A percentile compares a stretch with the other conserved stretches of the same genome.
Evolutionary conservation across 2,329 filamentous ascomycete species (phyloP).

Genomic region (Arthroderma sp.): DNA sequence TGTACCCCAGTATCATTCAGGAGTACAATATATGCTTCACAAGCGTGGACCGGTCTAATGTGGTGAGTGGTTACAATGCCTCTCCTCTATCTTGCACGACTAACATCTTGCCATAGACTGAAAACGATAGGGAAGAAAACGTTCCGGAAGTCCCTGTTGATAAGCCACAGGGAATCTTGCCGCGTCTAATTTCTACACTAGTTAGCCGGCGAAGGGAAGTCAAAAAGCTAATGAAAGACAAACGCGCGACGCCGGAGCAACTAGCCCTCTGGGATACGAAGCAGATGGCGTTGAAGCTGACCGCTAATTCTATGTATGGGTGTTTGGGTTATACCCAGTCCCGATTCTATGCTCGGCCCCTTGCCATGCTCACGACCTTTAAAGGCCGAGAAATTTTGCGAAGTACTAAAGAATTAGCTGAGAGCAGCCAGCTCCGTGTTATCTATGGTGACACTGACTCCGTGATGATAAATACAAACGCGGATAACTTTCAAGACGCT

Average conservation of each 20-base stretch:
- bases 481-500: conserved; percentile 81
- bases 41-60: conserved; percentile 66
- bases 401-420: conserved; percentile 89
- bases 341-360: conserved; percentile 86
- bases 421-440: conserved; percentile 79
- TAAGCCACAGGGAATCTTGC: conserved; percentile 72
- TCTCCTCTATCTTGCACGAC: conserved; percentile 1
- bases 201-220: conserved; percentile 82
- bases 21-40: conserved; percentile 99
- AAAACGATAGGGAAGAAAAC: conserved; percentile 68
- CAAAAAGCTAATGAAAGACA: conserved; percentile 94
- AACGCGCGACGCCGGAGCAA: conserved; percentile 70
- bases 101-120: conserved; percentile 14
- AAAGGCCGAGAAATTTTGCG: conserved; percentile 95
- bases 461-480: conserved; percentile 99
- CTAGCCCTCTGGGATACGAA: conserved; percentile 96
- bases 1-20: conserved; percentile 97
- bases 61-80: conserved; percentile 40
- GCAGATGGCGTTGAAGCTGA: conserved; percentile 89
- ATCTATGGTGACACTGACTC: conserved; percentile 99
- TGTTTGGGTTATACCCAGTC: conserved; percentile 95
- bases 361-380: conserved; percentile 90
- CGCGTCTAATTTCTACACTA: conserved; percentile 79
- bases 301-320: conserved; percentile 98
- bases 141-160: conserved; percentile 75